phyloP scores from a whole-genome alignment of 2,329 filamentous ascomycete genomes.

The Arthroderma sp. region DNA sequence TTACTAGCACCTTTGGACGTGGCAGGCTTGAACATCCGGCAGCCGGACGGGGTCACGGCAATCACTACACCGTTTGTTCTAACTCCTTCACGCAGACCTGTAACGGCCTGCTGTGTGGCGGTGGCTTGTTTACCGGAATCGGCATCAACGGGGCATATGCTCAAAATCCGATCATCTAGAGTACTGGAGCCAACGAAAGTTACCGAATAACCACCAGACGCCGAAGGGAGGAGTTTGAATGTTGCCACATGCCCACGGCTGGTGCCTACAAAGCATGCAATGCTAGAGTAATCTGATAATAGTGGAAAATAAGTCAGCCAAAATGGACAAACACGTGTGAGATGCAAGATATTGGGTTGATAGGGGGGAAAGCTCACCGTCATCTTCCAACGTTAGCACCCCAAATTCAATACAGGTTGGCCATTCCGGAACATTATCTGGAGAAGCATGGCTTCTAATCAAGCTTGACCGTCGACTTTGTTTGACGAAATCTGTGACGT shows the following conservation, averaged over 20 bases:
- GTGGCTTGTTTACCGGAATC: slow-evolving; percentile 62
- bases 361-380: slow-evolving; percentile 36
- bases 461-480: slow-evolving; percentile 66
- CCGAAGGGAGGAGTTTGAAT: slow-evolving; percentile 72
- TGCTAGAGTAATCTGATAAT: slow-evolving; percentile 66
- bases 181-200: slow-evolving; percentile 55
- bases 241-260: slow-evolving; percentile 71
- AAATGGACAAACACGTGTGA: background rate
- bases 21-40: slow-evolving; percentile 78
- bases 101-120: slow-evolving; percentile 63
- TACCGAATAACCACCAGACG: slow-evolving; percentile 56
- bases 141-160: slow-evolving; percentile 64
- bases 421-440: slow-evolving; percentile 50
- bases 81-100: slow-evolving; percentile 58
- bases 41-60: slow-evolving; percentile 58
- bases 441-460: slow-evolving; percentile 38
- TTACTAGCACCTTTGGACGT: slow-evolving; percentile 83
- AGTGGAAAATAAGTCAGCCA: slow-evolving; percentile 14
- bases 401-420: slow-evolving; percentile 77
- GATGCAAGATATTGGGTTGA: background rate
- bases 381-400: slow-evolving; percentile 84
- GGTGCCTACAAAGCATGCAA: slow-evolving; percentile 83
- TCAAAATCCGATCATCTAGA: slow-evolving; percentile 57
- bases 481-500: slow-evolving; percentile 60
- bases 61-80: slow-evolving; percentile 71